Evolutionary conservation across 305 asterid species (phyloP).

Genomic region (Rubia tinctorum): DNA sequence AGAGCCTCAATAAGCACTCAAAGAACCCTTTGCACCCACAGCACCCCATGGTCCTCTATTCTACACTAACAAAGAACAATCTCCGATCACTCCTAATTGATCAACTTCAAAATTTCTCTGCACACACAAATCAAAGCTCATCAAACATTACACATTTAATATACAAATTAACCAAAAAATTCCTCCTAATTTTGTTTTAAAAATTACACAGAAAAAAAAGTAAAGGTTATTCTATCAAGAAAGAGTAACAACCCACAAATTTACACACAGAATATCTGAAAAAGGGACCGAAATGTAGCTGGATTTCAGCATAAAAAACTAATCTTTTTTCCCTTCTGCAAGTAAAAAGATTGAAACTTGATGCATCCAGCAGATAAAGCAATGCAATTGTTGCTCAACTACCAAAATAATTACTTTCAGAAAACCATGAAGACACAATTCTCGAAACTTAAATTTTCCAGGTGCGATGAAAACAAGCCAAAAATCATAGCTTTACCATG

Average conservation of each 20-base stretch:
- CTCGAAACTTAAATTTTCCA: neutral
- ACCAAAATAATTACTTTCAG: neutral
- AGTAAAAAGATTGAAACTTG: neutral
- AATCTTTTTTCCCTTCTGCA: neutral
- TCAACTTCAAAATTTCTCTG: constrained; percentile 14
- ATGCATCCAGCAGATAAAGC: constrained; percentile 10
- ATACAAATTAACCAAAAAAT: too few relatives aligned
- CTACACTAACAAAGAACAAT: constrained; percentile 4
- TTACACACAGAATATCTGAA: neutral
- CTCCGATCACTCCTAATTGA: constrained; percentile 17
- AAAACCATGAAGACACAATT: neutral
- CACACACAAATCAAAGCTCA: constrained; percentile 7
- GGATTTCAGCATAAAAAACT: neutral
- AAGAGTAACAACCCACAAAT: neutral
- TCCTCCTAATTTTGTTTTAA: too few relatives aligned
- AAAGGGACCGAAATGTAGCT: neutral
- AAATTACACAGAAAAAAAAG: too few relatives aligned
- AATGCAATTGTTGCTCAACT: neutral
- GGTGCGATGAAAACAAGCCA: neutral
- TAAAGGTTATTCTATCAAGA: too few relatives aligned
- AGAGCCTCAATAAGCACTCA: constrained; percentile 81
- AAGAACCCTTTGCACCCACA: constrained; percentile 68
- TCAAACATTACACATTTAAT: neutral
- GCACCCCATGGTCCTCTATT: constrained; percentile 47
- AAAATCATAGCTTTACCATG: neutral